Conservation (phyloP, 2,329 filamentous ascomycete genomes). For the Trichothecium sympodiale region DNA sequence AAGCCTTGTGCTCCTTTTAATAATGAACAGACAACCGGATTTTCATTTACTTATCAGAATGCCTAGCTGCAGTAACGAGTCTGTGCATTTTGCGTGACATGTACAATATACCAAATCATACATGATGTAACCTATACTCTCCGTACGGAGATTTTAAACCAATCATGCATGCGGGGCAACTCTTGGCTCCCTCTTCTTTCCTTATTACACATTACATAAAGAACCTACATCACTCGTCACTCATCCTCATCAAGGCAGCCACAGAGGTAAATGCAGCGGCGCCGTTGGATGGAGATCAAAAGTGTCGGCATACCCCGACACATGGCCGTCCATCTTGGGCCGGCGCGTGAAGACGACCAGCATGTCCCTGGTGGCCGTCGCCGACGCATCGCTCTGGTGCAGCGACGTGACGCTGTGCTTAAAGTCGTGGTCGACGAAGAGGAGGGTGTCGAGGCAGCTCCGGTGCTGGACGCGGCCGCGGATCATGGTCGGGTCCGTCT, state of each 20-base stretch:
- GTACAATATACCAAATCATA: too few relatives aligned
- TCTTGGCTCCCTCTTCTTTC: too few relatives aligned
- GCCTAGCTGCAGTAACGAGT: too few relatives aligned
- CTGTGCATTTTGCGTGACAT: too few relatives aligned
- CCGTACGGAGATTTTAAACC: too few relatives aligned
- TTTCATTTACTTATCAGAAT: too few relatives aligned
- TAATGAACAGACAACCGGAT: too few relatives aligned
- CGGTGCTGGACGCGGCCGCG: constrained; percentile 12
- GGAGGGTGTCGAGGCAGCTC: constrained; percentile 13
- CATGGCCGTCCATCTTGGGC: constrained; percentile 11
- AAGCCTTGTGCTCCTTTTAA: too few relatives aligned
- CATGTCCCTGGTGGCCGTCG: constrained; percentile 14
- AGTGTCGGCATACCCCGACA: constrained; percentile 12
- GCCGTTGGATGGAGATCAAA: constrained; percentile 11
- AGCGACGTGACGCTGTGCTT: constrained; percentile 15
- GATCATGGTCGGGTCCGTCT: constrained; percentile 12
- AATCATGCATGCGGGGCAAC: too few relatives aligned
- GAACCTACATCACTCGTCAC: background rate
- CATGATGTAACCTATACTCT: too few relatives aligned
- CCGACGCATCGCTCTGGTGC: constrained; percentile 9
- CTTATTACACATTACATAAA: too few relatives aligned
- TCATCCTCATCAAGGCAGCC: constrained; percentile 7
- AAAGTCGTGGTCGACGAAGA: constrained; percentile 15
- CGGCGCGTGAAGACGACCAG: constrained; percentile 15
- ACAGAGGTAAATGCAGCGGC: constrained; percentile 11